Percentiles rank a stretch among this genome's conserved stretches.
These are phyloP conservation scores for Trichoderma gamsii DNA, from an alignment of 495 filamentous ascomycete genomes.

Conservation along the genomic window DNA sequence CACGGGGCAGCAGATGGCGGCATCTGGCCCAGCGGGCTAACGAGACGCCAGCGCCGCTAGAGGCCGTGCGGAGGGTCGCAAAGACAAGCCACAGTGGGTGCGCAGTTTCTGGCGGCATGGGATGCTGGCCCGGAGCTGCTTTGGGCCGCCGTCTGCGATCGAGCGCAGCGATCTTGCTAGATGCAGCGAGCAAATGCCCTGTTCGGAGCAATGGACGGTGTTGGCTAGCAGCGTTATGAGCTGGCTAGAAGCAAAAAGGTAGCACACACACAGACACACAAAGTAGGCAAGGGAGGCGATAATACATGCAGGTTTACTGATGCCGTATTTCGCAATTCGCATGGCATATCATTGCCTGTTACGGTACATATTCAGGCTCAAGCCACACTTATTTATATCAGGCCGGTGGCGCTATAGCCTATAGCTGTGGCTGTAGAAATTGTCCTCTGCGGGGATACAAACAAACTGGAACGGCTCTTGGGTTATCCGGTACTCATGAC, in stretches of 20 bases:
- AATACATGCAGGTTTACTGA: too few species aligned
- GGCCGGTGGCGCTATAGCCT: too few species aligned
- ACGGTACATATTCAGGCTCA: too few species aligned
- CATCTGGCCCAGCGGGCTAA: slow-evolving; percentile 5
- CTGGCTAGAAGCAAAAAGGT: too few species aligned
- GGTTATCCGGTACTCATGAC: not conserved
- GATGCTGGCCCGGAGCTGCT: not conserved
- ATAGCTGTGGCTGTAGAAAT: not conserved
- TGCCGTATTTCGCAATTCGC: too few species aligned
- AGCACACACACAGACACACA: too few species aligned
- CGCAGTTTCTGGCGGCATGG: not conserved
- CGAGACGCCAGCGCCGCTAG: not conserved
- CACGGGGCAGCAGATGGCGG: slow-evolving; percentile 9
- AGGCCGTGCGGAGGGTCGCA: slow-evolving; percentile 5
- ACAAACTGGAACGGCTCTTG: too few species aligned
- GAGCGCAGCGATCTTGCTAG: slow-evolving; percentile 5
- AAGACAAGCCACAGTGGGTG: slow-evolving; percentile 1
- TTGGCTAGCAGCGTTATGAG: not conserved
- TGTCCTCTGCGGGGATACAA: not conserved
- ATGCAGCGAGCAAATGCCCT: not conserved
- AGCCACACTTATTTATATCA: too few species aligned
- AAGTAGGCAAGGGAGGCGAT: too few species aligned
- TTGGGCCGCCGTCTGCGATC: not conserved
- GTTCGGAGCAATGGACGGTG: not conserved
- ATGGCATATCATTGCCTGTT: too few species aligned